A percentile compares a stretch with the other conserved stretches of the same genome.
Evolutionary conservation across 352 stramenopile species (phyloP).

Genomic region (Thalassiosira pacifica): DNA sequence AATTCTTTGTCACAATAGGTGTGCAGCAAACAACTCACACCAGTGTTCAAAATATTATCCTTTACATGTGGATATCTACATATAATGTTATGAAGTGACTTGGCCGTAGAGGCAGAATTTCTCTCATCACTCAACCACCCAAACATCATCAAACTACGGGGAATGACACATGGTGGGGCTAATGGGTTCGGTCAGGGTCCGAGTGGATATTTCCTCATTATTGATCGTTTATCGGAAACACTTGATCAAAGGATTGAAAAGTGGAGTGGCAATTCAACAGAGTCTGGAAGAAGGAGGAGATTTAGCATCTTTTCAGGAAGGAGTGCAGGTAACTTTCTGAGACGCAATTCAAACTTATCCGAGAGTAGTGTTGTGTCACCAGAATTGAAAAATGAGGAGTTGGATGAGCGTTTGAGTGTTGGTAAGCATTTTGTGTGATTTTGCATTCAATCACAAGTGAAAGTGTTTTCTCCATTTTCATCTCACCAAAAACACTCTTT

Average conservation of each 20-base stretch:
- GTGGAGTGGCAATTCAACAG: conserved; percentile 45
- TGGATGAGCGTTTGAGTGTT: conserved; percentile 44
- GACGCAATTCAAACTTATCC: too few relatives aligned
- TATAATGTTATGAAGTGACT: conserved; percentile 41
- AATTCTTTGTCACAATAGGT: too few relatives aligned
- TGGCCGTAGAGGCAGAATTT: conserved; percentile 68
- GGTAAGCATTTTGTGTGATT: conserved; percentile 25
- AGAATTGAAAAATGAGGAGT: neutral
- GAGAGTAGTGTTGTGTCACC: neutral
- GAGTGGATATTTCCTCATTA: conserved; percentile 75
- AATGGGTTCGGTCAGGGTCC: conserved; percentile 67
- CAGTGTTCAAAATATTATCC: too few relatives aligned
- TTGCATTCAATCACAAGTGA: neutral
- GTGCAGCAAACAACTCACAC: too few relatives aligned
- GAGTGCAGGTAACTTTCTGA: neutral
- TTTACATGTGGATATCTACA: too few relatives aligned
- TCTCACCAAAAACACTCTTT: neutral
- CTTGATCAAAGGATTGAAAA: conserved; percentile 70
- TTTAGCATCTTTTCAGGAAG: neutral
- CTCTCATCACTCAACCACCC: conserved; percentile 64
- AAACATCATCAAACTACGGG: conserved; percentile 80
- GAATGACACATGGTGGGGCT: conserved; percentile 64
- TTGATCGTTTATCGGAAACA: conserved; percentile 78
- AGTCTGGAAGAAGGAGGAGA: neutral
- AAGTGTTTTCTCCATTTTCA: too few relatives aligned